Evolutionary conservation across 176 grass and related monocot species (phyloP).

Genomic region (barley (Hordeum vulgare)): DNA sequence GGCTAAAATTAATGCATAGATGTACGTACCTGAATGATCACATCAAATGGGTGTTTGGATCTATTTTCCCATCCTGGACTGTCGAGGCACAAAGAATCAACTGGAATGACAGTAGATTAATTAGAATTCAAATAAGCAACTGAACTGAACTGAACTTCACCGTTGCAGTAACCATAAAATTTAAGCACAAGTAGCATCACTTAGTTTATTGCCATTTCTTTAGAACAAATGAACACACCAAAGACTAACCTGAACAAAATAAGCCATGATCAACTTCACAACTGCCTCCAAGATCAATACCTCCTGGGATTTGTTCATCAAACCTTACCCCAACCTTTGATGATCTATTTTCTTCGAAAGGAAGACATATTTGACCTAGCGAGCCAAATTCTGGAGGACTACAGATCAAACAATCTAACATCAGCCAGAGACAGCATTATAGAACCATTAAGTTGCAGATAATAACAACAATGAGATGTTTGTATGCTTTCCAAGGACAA

Average conservation of each 20-base stretch:
- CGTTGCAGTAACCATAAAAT: constrained; percentile 14
- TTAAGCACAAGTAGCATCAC: neutral
- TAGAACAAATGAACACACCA: constrained; percentile 1
- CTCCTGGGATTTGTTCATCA: constrained; percentile 76
- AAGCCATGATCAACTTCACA: constrained; percentile 96
- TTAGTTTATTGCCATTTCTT: constrained; percentile 10
- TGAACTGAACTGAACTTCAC: constrained; percentile 12
- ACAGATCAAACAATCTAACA: constrained; percentile 30
- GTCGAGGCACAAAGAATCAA: constrained; percentile 68
- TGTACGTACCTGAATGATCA: constrained; percentile 64
- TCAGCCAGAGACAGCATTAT: neutral
- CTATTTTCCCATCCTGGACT: constrained; percentile 68
- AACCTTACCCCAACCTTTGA: constrained; percentile 96
- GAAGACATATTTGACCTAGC: constrained; percentile 75
- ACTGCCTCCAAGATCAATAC: constrained; percentile 88
- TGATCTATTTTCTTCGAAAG: constrained; percentile 89
- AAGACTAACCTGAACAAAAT: constrained; percentile 84
- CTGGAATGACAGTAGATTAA: constrained; percentile 41
- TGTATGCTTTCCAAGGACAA: neutral
- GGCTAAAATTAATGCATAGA: constrained; percentile 14
- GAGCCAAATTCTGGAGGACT: constrained; percentile 85
- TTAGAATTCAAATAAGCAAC: constrained; percentile 5
- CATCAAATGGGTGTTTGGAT: constrained; percentile 71
- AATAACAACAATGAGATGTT: neutral
- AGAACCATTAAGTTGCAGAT: constrained; percentile 3